Base-by-base conservation (phyloP, 2,329 filamentous ascomycete genomes). In the Xylaria sp. region DNA sequence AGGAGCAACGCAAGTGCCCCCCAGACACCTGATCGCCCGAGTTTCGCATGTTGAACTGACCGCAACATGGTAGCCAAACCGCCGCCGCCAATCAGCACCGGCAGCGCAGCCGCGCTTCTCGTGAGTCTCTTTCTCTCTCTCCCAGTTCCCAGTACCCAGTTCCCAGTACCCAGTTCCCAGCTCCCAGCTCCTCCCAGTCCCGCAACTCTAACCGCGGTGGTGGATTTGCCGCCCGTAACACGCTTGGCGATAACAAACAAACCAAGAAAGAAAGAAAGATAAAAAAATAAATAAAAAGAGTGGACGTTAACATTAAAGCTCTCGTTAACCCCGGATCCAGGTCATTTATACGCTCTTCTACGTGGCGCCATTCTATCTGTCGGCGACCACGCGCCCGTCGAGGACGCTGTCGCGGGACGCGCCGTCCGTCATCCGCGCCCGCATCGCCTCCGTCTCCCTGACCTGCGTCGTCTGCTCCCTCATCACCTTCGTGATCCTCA, bases 321-420 rank as follows among this genome's bases (percentile, higher is more conserved):
- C 13, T 23, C n/a, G 21, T 23, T n/a, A 2, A 31, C 51, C 21
- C 15, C 23, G 10, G 23, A 19, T n/a, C 49, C 61, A 91, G 91
- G 79, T 93, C 64, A 77, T 88, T 64, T 96, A 96, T 78, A 96
- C 92, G n/a, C 76, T 93, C 69, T 79, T 92, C 79, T 99, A 98
- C 79, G 91, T 99, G 70, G 80, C 91, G 3, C 94, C 95, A 23
- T 92, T 98, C 77, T 97, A 99, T 80, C 82, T 94, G 65, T 95
- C 90, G 19, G 77, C 87, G 3, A 84, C 87, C 19, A 96, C 94
- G 4, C 87, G 93, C 54, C 93, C 93, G 6, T 95, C 92, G 7
- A 84, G 87, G 25, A 86, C 84, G 56, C 85, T 96, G 27, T 91
- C 91, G 63, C 88, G 95, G 73, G 93, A 98, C 85, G 90, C 92